Evolutionary conservation across 768 basidiomycete species (phyloP).

Genomic region (Termitomyces sp.): DNA sequence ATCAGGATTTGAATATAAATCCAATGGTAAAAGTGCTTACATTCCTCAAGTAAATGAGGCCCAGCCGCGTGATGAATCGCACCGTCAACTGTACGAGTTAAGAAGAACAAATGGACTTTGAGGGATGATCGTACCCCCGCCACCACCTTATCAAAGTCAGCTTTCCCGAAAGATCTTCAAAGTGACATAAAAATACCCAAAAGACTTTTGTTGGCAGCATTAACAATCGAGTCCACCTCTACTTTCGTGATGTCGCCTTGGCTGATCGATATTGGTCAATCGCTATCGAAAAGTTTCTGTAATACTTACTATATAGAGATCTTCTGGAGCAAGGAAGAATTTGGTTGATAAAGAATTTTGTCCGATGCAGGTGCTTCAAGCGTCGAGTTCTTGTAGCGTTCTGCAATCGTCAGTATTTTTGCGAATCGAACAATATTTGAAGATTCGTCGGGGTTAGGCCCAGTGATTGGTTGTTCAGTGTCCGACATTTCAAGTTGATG

Average conservation of each 20-base stretch:
- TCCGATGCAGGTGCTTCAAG: constrained; percentile 30
- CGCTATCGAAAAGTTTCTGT: neutral
- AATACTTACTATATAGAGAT: constrained; percentile 62
- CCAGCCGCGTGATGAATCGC: constrained; percentile 80
- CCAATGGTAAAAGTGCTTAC: constrained; percentile 30
- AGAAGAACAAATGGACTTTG: neutral
- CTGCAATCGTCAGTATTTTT: constrained; percentile 50
- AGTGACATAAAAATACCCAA: constrained; percentile 42
- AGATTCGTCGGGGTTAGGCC: constrained; percentile 10
- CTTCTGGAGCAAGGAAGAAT: constrained; percentile 39
- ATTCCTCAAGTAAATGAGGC: constrained; percentile 58
- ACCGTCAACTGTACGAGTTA: constrained; percentile 55
- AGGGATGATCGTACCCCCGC: constrained; percentile 52
- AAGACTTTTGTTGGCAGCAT: constrained; percentile 72
- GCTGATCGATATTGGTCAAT: constrained; percentile 27
- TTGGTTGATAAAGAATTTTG: constrained; percentile 30
- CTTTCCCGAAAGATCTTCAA: neutral
- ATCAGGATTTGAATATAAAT: neutral
- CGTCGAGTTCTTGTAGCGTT: constrained; percentile 40
- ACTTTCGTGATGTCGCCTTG: constrained; percentile 77
- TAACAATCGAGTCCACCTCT: constrained; percentile 70
- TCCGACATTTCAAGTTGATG: neutral
- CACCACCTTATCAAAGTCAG: constrained; percentile 48
- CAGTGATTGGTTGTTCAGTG: neutral
- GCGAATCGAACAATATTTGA: constrained; percentile 26